phyloP scores from a whole-genome alignment of 768 basidiomycete species.

The Hebeloma cylindrosporum region DNA sequence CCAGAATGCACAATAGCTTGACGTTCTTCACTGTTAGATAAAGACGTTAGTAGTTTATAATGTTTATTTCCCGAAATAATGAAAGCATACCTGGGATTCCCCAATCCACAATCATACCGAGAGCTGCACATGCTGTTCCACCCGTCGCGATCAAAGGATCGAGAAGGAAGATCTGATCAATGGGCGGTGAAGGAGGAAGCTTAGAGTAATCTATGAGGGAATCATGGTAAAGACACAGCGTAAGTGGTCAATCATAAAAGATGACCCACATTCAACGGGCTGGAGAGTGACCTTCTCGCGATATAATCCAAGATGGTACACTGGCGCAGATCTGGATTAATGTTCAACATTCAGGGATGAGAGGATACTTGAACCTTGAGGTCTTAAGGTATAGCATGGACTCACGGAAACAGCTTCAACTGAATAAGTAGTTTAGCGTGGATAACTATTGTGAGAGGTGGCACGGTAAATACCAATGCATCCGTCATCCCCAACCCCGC shows the following conservation, averaged over 20 bases:
- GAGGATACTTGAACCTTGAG: neutral
- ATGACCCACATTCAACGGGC: slow-evolving; percentile 79
- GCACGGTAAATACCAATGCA: slow-evolving; percentile 59
- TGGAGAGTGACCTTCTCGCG: slow-evolving; percentile 85
- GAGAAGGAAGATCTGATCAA: slow-evolving; percentile 84
- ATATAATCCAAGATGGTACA: slow-evolving; percentile 90
- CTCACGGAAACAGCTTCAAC: slow-evolving; percentile 82
- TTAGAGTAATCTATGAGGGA: slow-evolving; percentile 77
- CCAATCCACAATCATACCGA: slow-evolving; percentile 85
- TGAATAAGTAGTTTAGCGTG: slow-evolving; percentile 17
- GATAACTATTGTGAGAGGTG: slow-evolving; percentile 13
- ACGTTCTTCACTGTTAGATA: slow-evolving; percentile 56
- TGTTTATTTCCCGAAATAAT: neutral
- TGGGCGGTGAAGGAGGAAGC: slow-evolving; percentile 69
- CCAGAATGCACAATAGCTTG: slow-evolving; percentile 82
- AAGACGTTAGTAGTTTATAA: slow-evolving; percentile 2
- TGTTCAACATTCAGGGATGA: neutral
- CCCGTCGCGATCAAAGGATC: slow-evolving; percentile 96
- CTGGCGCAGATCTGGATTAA: slow-evolving; percentile 61
- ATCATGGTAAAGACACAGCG: neutral
- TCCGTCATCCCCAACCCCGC: slow-evolving; percentile 95
- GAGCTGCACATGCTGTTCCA: slow-evolving; percentile 85
- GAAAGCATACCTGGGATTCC: slow-evolving; percentile 60
- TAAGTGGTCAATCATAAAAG: neutral
- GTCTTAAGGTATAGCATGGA: slow-evolving; percentile 11